Conservation (phyloP, 345 rosid species). For the Gynandropsis gynandra region DNA sequence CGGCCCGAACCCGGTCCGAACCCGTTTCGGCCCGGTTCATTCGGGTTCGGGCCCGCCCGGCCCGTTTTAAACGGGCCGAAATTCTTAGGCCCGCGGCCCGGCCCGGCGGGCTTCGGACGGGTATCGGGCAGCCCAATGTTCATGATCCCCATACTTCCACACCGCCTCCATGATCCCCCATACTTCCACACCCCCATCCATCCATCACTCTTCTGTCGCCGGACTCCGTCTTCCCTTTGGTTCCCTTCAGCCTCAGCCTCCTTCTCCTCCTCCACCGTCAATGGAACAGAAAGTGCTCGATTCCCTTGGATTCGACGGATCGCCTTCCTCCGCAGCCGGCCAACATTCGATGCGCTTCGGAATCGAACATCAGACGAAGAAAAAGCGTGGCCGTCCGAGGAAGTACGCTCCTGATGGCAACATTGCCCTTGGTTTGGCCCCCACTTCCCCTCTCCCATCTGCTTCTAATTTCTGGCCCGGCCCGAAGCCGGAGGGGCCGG, state of each 20-base stretch:
- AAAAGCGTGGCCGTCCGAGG: slow-evolving; percentile 91
- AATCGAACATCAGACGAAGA: slow-evolving; percentile 40
- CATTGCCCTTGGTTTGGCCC: slow-evolving; percentile 76
- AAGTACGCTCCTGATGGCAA: slow-evolving; percentile 82
- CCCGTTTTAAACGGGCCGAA: no score
- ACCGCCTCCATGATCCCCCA: slow-evolving; percentile 24
- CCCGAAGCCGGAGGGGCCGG: no score
- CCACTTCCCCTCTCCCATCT: slow-evolving; percentile 52
- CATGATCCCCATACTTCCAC: no score
- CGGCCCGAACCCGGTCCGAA: no score
- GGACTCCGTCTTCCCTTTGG: slow-evolving; percentile 17
- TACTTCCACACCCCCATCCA: slow-evolving; percentile 25
- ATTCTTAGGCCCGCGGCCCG: no score
- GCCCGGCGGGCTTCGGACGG: no score
- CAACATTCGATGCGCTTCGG: slow-evolving; percentile 29
- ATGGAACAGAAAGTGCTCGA: slow-evolving; percentile 36
- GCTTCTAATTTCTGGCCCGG: slow-evolving; percentile 38
- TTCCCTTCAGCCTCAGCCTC: slow-evolving; percentile 22
- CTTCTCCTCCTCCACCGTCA: slow-evolving; percentile 17
- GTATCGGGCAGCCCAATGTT: no score
- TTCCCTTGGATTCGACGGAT: slow-evolving; percentile 54
- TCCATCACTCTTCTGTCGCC: slow-evolving; percentile 8
- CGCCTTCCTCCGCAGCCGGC: slow-evolving; percentile 42
- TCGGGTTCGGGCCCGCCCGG: no score
- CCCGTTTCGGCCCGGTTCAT: no score